These are phyloP conservation scores for Durotheca rogersii DNA, from an alignment of 495 filamentous ascomycete species.

Conservation along the genomic window DNA sequence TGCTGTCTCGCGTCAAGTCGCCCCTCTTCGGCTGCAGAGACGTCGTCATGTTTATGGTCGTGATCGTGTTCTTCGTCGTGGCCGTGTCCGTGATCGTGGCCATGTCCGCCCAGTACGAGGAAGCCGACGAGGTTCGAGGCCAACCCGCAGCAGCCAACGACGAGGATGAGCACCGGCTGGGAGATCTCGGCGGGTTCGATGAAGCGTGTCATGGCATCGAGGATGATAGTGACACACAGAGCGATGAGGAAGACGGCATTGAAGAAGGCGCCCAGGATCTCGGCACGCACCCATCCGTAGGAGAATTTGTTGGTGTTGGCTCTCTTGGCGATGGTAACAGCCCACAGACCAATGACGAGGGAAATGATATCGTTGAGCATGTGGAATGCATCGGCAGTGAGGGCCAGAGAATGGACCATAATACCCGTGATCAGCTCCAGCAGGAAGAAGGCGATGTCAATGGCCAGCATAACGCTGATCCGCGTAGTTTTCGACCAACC, in stretches of 20 bases:
- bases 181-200: conserved; percentile 83
- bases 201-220: conserved; percentile 88
- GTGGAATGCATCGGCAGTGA: conserved; percentile 96
- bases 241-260: conserved; percentile 98
- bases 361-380: conserved; percentile 99
- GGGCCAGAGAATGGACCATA: conserved; percentile 81
- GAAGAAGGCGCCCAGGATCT: conserved; percentile 91
- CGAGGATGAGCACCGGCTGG: conserved; percentile 79
- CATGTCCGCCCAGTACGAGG: conserved; percentile 88
- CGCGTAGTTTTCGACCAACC: conserved; percentile 88
- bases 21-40: conserved; percentile 34
- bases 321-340: conserved; percentile 80
- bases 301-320: conserved; percentile 85
- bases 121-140: conserved; percentile 87
- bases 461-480: conserved; percentile 88
- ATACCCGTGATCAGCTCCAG: conserved; percentile 85
- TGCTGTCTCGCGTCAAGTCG: conserved; percentile 16
- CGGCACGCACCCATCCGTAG: conserved; percentile 98
- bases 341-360: conserved; percentile 89
- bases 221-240: conserved; percentile 89
- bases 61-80: conserved; percentile 45
- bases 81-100: conserved; percentile 71
- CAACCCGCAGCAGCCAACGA: conserved; percentile 85
- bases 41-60: conserved; percentile 36
- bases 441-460: conserved; percentile 87